Percentiles rank a stretch among this genome's conserved stretches.
These are phyloP conservation scores for Betula pendula DNA, from an alignment of 306 rosid genomes.

Conservation along the genomic window DNA sequence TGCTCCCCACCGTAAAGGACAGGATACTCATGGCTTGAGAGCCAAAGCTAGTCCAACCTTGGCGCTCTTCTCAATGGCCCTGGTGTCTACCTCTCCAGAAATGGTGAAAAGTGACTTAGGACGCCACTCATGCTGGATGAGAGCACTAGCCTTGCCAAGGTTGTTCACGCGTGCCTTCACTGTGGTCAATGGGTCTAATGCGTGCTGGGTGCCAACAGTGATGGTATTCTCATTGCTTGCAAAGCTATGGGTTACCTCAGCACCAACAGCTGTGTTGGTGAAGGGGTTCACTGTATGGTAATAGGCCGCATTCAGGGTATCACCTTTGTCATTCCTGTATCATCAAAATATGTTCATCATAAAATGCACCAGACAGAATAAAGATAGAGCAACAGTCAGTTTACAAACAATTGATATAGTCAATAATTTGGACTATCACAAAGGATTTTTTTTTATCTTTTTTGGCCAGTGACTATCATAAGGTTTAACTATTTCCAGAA, in stretches of 20 bases:
- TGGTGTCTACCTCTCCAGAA: slow-evolving; percentile 92
- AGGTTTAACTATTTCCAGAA: neutral
- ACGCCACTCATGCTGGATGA: slow-evolving; percentile 96
- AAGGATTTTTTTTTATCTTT: neutral
- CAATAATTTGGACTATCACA: neutral
- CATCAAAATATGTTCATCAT: slow-evolving; percentile 20
- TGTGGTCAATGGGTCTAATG: slow-evolving; percentile 72
- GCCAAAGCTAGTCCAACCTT: slow-evolving; percentile 82
- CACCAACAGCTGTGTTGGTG: slow-evolving; percentile 78
- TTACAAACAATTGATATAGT: neutral
- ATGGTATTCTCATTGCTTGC: slow-evolving; percentile 71
- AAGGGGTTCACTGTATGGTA: slow-evolving; percentile 66
- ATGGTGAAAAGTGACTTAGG: slow-evolving; percentile 80
- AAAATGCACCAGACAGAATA: slow-evolving; percentile 11
- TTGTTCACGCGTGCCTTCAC: slow-evolving; percentile 75
- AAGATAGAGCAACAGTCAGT: neutral
- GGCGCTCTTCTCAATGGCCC: slow-evolving; percentile 84
- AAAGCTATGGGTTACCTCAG: slow-evolving; percentile 69
- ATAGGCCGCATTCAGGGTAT: slow-evolving; percentile 72
- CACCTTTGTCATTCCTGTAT: slow-evolving; percentile 78
- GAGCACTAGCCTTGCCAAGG: slow-evolving; percentile 68
- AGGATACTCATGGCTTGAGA: slow-evolving; percentile 66
- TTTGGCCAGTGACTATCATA: no score
- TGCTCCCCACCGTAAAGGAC: slow-evolving; percentile 29
- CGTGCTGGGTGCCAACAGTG: slow-evolving; percentile 75